These are phyloP conservation scores for Fallopia convolvulus DNA, from an alignment of 148 eudicot species.

Conservation along the genomic window DNA sequence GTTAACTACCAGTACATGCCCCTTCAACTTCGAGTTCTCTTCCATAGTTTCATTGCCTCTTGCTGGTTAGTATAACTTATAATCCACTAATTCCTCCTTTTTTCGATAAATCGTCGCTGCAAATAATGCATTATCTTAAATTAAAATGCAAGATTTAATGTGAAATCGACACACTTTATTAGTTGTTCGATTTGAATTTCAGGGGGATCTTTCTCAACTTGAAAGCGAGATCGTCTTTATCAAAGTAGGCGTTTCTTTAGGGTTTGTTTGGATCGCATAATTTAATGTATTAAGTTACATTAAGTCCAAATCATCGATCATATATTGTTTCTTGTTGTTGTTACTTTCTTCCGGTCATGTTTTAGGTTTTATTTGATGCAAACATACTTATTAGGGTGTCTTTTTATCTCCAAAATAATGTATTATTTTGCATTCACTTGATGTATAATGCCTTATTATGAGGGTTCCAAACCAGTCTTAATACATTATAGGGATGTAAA, in stretches of 20 bases:
- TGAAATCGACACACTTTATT: background rate
- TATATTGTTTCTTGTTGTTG: background rate
- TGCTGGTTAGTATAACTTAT: constrained; percentile 41
- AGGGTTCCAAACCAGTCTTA: too few species aligned
- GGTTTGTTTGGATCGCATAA: too few species aligned
- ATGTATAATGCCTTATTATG: too few species aligned
- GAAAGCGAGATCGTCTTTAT: constrained; percentile 36
- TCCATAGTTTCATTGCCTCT: constrained; percentile 40
- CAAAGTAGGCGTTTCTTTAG: constrained; percentile 23
- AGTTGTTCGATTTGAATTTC: constrained; percentile 5
- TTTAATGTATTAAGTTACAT: too few species aligned
- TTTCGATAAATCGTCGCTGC: too few species aligned
- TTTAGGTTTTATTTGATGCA: too few species aligned
- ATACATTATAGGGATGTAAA: too few species aligned
- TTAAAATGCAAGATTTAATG: too few species aligned
- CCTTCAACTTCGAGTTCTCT: constrained; percentile 52
- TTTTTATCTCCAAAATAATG: too few species aligned
- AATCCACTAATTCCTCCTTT: background rate
- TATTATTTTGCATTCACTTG: background rate
- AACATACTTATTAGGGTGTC: too few species aligned
- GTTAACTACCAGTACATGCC: constrained; percentile 69
- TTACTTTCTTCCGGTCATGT: too few species aligned
- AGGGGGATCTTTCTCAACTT: constrained; percentile 58
- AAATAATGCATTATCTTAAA: too few species aligned
- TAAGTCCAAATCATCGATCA: background rate